phyloP scores from a whole-genome alignment of 2,329 filamentous ascomycete species.

The Fusarium sp. region DNA sequence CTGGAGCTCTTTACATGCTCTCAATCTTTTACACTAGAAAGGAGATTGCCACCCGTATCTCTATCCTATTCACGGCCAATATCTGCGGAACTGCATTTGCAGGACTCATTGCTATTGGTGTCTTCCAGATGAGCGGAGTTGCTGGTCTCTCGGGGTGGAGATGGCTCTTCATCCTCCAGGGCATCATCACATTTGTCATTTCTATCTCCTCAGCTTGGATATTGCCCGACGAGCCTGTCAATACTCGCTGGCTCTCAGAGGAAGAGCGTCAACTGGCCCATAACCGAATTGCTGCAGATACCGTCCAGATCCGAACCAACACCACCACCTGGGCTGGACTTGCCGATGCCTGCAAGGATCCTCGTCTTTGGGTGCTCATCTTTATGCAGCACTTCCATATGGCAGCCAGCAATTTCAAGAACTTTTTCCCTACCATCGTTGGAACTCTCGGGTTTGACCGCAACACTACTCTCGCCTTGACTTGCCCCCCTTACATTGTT shows the following conservation, averaged over 20 bases:
- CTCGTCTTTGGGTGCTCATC: slow-evolving; percentile 43
- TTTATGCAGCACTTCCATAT: slow-evolving; percentile 30
- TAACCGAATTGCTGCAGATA: slow-evolving; percentile 50
- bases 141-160: slow-evolving; percentile 45
- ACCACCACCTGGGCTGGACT: slow-evolving; percentile 55
- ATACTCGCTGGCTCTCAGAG: slow-evolving; percentile 51
- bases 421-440: slow-evolving; percentile 53
- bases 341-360: slow-evolving; percentile 54
- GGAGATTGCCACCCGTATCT: slow-evolving; percentile 55
- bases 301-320: slow-evolving; percentile 51
- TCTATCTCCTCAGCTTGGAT: slow-evolving; percentile 48
- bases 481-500: slow-evolving; percentile 61
- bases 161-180: slow-evolving; percentile 50
- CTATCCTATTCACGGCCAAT: slow-evolving; percentile 57
- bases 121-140: slow-evolving; percentile 48
- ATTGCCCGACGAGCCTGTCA: slow-evolving; percentile 52
- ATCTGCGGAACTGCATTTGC: slow-evolving; percentile 53
- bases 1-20: slow-evolving; percentile 54
- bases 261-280: slow-evolving; percentile 57
- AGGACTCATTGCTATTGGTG: slow-evolving; percentile 57
- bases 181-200: slow-evolving; percentile 39
- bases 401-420: slow-evolving; percentile 46
- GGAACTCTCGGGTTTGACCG: slow-evolving; percentile 58
- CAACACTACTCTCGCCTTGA: slow-evolving; percentile 61
- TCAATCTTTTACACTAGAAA: slow-evolving; percentile 66